Evolutionary conservation across 768 basidiomycete genomes (phyloP), one percentile per base, ranked within the genome.

Genomic region (Lactarius tabidus): DNA sequence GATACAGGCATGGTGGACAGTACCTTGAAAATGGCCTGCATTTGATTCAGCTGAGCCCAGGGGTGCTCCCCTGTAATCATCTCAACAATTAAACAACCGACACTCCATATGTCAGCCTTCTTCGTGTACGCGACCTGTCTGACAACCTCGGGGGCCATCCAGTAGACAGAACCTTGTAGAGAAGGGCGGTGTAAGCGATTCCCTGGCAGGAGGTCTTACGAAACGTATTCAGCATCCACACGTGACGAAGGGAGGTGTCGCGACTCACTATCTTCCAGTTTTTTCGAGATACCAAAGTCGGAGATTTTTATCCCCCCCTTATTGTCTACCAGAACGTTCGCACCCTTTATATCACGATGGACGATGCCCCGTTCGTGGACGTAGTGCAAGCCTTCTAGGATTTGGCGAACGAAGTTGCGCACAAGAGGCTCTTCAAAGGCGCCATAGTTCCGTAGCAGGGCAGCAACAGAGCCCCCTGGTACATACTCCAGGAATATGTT

Each of bases 131-230:
- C 85, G 29, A 88, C 94, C 78, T 99, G 97, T 73, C 95, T 95
- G 65, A 98, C 97, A 23, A 98, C 94, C 76, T 98, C 96, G 0
- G 96, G 96, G 0, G 96, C 96, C 96, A 98, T 98, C 96, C 96
- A 98, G 77, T 97, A 98, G 14, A 98, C 95, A 1, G 95, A 97
- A 2, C 97, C 97, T 75, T 98, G 97, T 6, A 98, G 78, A 1
- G 97, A 98, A 6, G 94, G 92, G 8, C 97, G 83, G 73, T 98
- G 89, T 52, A 87, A 83, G 28, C 89, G 86, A 63, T 89, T 86
- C 14, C 87, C 87, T 28, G 79, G 78, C 36, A 80, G 72, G 35
- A 84, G 74, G 68, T 77, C 79, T 81, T 43, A 45, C 15, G 28
- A 54, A 41, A 41, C 57, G 58, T 23, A 45, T 60, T 33, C 20